Percentiles rank a stretch among this genome's conserved stretches.
phyloP scores from a whole-genome alignment of 164 flowering plant genomes.

The Paratinospora sagittata region DNA sequence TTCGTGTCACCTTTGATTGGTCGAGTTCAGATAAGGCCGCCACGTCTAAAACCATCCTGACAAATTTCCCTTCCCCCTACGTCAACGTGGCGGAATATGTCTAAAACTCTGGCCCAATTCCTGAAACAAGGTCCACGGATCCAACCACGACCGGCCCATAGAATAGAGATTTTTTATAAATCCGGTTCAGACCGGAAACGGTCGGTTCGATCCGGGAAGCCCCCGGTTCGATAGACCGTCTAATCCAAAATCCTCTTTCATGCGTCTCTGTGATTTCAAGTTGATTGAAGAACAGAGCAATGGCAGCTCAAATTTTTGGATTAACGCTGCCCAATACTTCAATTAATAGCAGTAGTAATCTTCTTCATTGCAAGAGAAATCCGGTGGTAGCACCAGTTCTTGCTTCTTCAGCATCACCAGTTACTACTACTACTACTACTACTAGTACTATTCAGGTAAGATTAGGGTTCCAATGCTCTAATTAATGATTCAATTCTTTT shows the following conservation, averaged over 20 bases:
- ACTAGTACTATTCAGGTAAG: conserved; percentile 1
- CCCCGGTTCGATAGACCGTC: too few species aligned
- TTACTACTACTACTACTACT: neutral
- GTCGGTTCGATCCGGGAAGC: too few species aligned
- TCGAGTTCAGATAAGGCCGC: neutral
- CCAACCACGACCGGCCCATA: too few species aligned
- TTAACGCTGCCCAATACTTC: conserved; percentile 2
- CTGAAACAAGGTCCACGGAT: too few species aligned
- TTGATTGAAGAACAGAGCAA: neutral
- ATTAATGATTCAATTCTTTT: neutral
- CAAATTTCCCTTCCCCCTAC: neutral
- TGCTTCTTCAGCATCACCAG: neutral
- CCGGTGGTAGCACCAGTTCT: neutral
- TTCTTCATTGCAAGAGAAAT: neutral
- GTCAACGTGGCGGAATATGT: neutral
- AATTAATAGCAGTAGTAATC: neutral
- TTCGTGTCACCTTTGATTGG: neutral
- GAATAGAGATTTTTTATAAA: too few species aligned
- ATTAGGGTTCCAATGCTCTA: neutral
- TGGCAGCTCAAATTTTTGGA: conserved; percentile 5
- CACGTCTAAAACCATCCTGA: neutral
- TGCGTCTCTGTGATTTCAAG: neutral
- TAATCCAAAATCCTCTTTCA: neutral
- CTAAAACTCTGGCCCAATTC: too few species aligned
- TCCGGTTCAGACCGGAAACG: too few species aligned